These are phyloP conservation scores for Hypoxylon sp. DNA, from an alignment of 2,329 filamentous ascomycete genomes.

Conservation along the genomic window DNA sequence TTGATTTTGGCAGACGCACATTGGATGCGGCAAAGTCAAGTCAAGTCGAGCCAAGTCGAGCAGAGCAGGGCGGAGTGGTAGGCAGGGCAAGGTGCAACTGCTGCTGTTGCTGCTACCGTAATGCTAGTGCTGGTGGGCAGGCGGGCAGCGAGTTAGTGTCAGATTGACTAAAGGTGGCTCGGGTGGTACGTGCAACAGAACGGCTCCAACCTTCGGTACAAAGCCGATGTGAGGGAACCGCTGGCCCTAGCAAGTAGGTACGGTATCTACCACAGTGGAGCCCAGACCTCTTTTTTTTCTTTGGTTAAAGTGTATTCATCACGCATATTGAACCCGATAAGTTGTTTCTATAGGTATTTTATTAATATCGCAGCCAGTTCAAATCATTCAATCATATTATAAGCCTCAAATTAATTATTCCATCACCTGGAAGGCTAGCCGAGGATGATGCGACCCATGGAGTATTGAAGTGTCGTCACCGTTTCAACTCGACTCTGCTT, in stretches of 20 bases:
- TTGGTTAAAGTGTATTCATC: constrained; percentile 4
- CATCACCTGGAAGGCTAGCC: constrained; percentile 1
- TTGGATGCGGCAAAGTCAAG: constrained; percentile 22
- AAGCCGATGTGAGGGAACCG: constrained; percentile 27
- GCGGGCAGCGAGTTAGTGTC: constrained; percentile 8
- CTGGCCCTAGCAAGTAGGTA: constrained; percentile 23
- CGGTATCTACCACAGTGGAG: constrained; percentile 20
- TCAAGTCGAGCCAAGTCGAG: constrained; percentile 8
- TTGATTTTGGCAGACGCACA: constrained; percentile 31
- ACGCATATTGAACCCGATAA: constrained; percentile 13
- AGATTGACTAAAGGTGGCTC: constrained; percentile 30
- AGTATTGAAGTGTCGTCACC: constrained; percentile 27
- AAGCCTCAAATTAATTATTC: neutral
- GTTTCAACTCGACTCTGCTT: constrained; percentile 20
- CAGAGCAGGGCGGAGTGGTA: constrained; percentile 33
- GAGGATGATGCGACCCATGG: constrained; percentile 12
- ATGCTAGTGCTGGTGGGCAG: neutral
- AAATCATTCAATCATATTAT: constrained; percentile 4
- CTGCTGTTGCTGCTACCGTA: neutral
- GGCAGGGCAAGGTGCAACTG: constrained; percentile 22
- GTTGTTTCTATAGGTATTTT: neutral
- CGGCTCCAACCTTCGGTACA: constrained; percentile 39
- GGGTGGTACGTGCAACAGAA: constrained; percentile 37
- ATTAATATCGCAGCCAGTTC: constrained; percentile 10
- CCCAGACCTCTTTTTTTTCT: constrained; percentile 24